phyloP scores from a whole-genome alignment of 116 monocot genomes.

The Zostera marina region DNA sequence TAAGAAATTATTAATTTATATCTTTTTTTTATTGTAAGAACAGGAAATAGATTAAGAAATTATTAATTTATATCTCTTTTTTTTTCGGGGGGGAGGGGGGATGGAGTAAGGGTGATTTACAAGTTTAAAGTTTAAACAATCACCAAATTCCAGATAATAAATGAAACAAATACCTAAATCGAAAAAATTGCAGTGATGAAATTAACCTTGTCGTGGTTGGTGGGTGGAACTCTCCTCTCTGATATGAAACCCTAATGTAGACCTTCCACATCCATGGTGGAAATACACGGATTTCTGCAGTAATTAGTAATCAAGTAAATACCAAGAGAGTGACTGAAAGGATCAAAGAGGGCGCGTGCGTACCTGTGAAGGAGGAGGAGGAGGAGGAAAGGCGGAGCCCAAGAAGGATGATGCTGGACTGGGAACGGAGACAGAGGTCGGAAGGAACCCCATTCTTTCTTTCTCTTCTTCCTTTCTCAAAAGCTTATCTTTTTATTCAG shows the following conservation, averaged over 20 bases:
- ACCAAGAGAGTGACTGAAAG: not conserved
- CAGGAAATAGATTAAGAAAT: too few relatives aligned
- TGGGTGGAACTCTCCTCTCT: conserved; percentile 4
- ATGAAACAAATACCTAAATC: not conserved
- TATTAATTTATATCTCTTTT: too few relatives aligned
- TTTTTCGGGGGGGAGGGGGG: too few relatives aligned
- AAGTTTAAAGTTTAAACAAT: not conserved
- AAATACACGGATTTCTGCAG: not conserved
- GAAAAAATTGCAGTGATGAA: not conserved
- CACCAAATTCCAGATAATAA: not conserved
- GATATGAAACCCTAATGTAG: conserved; percentile 2
- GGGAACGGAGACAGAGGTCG: conserved; percentile 1
- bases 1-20: too few relatives aligned
- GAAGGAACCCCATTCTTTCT: conserved; percentile 4
- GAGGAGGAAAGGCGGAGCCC: not conserved
- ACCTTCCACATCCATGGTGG: not conserved
- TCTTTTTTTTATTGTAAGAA: too few relatives aligned
- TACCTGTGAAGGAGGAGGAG: not conserved
- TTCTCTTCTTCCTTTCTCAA: not conserved
- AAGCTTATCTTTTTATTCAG: not conserved
- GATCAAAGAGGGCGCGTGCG: not conserved
- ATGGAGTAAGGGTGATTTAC: too few relatives aligned
- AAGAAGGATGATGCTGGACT: conserved; percentile 4
- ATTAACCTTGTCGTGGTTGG: conserved; percentile 2
- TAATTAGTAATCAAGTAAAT: not conserved